Conservation (phyloP, 495 filamentous ascomycete genomes). For the Chaetomidium leptoderma region DNA sequence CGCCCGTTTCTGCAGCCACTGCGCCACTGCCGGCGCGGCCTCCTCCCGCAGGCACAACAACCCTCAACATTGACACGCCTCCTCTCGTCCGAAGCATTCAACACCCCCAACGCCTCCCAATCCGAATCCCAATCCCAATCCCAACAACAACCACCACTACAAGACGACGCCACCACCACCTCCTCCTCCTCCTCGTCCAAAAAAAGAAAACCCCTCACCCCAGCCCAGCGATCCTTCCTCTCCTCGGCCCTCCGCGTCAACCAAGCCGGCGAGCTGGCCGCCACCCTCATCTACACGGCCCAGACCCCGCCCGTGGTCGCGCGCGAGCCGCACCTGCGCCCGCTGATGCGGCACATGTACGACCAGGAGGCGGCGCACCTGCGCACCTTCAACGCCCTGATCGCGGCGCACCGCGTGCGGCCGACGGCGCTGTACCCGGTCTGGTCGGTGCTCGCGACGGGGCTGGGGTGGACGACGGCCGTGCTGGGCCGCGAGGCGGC, state of each 20-base stretch:
- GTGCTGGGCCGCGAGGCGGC: conserved; percentile 90
- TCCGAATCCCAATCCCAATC: not conserved
- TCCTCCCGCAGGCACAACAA: not conserved
- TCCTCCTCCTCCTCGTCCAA: too few species aligned
- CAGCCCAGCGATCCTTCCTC: conserved; percentile 68
- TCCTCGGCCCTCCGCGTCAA: conserved; percentile 83
- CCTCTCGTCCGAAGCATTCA: conserved; percentile 12
- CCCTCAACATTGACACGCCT: not conserved
- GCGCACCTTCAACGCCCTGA: conserved; percentile 72
- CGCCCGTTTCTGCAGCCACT: not conserved
- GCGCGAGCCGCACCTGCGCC: conserved; percentile 78
- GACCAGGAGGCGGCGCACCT: conserved; percentile 91
- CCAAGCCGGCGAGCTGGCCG: conserved; percentile 84
- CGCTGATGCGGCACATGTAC: conserved; percentile 96
- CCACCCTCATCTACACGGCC: conserved; percentile 77
- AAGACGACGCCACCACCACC: conserved; percentile 8
- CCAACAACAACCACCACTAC: conserved; percentile 2
- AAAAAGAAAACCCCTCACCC: conserved; percentile 53
- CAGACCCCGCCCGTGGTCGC: conserved; percentile 71
- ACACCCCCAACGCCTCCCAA: not conserved
- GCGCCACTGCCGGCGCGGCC: not conserved
- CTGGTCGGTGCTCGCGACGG: conserved; percentile 79
- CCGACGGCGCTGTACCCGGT: conserved; percentile 92
- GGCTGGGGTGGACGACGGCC: conserved; percentile 83
- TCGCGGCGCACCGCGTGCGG: conserved; percentile 84